These are phyloP conservation scores for Ceratorhiza oryzae-sativae DNA, from an alignment of 1,284 basidiomycete species.

Conservation along the genomic window DNA sequence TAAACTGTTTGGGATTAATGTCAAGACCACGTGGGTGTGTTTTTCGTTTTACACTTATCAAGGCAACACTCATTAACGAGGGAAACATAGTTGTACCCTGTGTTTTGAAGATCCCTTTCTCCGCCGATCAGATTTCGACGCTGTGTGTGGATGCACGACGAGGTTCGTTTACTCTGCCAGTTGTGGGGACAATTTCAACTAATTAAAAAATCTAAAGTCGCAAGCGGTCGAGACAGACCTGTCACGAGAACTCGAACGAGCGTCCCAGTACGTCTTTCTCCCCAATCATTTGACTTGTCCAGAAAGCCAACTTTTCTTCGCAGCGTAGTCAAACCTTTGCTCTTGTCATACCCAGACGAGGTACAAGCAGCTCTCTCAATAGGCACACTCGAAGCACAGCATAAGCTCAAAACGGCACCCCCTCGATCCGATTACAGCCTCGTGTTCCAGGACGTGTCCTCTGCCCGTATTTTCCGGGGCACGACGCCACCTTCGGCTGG, in stretches of 20 bases:
- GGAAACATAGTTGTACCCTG: constrained; percentile 52
- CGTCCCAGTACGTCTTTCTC: constrained; percentile 50
- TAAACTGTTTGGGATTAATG: constrained; percentile 49
- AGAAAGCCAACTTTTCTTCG: neutral
- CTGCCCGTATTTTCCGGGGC: constrained; percentile 54
- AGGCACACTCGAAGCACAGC: constrained; percentile 56
- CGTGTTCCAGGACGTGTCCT: constrained; percentile 57
- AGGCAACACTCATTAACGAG: no score
- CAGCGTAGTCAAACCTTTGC: constrained; percentile 52
- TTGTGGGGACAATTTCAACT: no score
- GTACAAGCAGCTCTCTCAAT: constrained; percentile 55
- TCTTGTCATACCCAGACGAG: constrained; percentile 58
- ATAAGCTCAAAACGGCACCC: constrained; percentile 58
- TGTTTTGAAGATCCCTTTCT: constrained; percentile 59
- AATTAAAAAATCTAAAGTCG: constrained; percentile 43
- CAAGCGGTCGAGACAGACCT: constrained; percentile 53
- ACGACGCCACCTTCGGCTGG: constrained; percentile 17
- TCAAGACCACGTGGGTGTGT: constrained; percentile 48
- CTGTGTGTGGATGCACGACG: constrained; percentile 60
- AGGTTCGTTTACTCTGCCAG: constrained; percentile 50
- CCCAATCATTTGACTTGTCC: neutral
- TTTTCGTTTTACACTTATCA: neutral
- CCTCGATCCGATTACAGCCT: constrained; percentile 43
- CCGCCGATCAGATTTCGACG: constrained; percentile 56
- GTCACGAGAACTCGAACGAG: constrained; percentile 58